Evolutionary conservation across 106 monocot species (phyloP).

Genomic region (Hemerocallis citrina): DNA sequence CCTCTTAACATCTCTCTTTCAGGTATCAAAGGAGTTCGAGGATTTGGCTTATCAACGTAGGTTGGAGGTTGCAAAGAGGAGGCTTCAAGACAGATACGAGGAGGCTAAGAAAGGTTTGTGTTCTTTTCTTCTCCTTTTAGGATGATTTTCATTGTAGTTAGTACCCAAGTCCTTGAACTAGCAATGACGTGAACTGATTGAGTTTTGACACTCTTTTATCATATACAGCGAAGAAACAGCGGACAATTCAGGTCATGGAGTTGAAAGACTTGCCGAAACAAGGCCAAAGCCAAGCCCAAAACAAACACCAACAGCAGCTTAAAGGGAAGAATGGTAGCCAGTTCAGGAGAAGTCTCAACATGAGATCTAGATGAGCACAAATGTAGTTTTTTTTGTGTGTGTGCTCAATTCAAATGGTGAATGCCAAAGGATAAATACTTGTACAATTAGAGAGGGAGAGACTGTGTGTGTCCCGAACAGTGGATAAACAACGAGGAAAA

Average conservation of each 20-base stretch:
- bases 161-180: too few species aligned
- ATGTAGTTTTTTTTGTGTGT: too few species aligned
- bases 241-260: constrained; percentile 87
- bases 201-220: background rate
- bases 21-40: constrained; percentile 33
- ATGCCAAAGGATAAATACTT: too few species aligned
- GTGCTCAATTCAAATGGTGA: too few species aligned
- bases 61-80: constrained; percentile 62
- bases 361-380: background rate
- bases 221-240: constrained; percentile 76
- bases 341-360: background rate
- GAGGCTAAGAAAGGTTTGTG: constrained; percentile 67
- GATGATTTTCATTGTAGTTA: background rate
- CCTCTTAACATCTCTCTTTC: constrained; percentile 3
- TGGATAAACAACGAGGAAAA: too few species aligned
- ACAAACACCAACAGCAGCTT: background rate
- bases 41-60: constrained; percentile 28
- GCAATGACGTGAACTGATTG: too few species aligned
- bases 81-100: constrained; percentile 74
- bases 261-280: constrained; percentile 68
- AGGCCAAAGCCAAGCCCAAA: constrained; percentile 3
- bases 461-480: too few species aligned
- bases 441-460: too few species aligned
- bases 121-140: background rate
- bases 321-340: background rate